Conservation (phyloP, 441 rosid genomes). For the Viola pubescens region DNA sequence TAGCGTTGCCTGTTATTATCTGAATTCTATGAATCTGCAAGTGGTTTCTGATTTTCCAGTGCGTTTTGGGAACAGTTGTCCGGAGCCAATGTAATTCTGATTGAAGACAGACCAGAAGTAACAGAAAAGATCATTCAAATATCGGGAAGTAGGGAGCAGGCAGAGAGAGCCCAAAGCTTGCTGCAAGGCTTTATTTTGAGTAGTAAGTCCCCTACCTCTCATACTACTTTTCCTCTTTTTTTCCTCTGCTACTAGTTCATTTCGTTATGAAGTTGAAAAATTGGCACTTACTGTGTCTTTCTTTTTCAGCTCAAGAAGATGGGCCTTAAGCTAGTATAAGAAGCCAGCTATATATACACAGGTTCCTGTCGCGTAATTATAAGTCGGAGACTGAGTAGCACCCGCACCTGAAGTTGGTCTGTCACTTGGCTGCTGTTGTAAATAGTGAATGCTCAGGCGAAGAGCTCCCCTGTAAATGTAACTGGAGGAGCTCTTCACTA, state of each 20-base stretch:
- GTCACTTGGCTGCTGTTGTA: conserved; percentile 1
- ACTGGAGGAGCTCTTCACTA: conserved; percentile 9
- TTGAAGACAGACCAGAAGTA: conserved; percentile 65
- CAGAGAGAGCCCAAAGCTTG: conserved; percentile 91
- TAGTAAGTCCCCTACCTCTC: conserved; percentile 42
- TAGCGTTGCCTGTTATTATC: not conserved
- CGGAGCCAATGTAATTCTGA: conserved; percentile 74
- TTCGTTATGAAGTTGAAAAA: not conserved
- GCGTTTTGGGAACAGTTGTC: conserved; percentile 49
- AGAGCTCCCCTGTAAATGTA: conserved; percentile 32
- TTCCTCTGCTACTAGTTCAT: not conserved
- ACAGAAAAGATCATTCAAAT: conserved; percentile 65
- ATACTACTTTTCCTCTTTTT: not conserved
- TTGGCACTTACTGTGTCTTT: conserved; percentile 8
- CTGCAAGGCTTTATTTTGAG: conserved; percentile 96
- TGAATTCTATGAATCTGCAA: not conserved
- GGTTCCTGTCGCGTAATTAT: conserved; percentile 1
- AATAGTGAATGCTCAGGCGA: conserved; percentile 9
- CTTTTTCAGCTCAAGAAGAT: conserved; percentile 69
- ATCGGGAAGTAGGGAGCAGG: conserved; percentile 88
- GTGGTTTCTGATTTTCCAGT: conserved; percentile 3
- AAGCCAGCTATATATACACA: conserved; percentile 7
- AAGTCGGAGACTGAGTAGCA: not conserved
- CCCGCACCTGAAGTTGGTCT: not conserved
- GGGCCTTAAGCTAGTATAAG: conserved; percentile 32